These are phyloP conservation scores for Amylocarpus encephaloides DNA, from an alignment of 2,329 filamentous ascomycete genomes.

Conservation along the genomic window DNA sequence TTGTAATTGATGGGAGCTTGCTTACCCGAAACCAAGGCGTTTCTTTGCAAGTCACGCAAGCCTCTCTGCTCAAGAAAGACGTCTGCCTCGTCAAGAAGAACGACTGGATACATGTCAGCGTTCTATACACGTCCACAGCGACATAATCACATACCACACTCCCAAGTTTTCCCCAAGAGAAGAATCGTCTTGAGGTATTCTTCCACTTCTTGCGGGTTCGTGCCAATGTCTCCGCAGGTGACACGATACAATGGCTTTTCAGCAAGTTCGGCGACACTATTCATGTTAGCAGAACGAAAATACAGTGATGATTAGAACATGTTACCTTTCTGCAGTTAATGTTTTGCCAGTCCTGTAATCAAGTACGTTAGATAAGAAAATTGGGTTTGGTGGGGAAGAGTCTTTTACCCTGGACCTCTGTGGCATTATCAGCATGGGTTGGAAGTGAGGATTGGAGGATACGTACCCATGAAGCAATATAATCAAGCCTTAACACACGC, in stretches of 20 bases:
- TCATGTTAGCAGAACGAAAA: background rate
- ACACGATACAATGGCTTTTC: conserved; percentile 45
- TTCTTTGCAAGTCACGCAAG: conserved; percentile 13
- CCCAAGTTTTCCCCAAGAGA: conserved; percentile 15
- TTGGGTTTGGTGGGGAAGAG: too few species aligned
- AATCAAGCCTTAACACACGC: background rate
- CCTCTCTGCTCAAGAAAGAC: conserved; percentile 9
- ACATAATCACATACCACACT: conserved; percentile 1
- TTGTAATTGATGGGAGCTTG: background rate
- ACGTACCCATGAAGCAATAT: background rate
- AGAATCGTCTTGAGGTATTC: conserved; percentile 25
- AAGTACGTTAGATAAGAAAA: too few species aligned
- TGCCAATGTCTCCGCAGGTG: conserved; percentile 63
- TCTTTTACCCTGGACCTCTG: too few species aligned
- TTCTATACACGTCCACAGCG: too few species aligned
- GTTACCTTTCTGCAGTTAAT: conserved; percentile 13
- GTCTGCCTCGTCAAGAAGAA: conserved; percentile 33
- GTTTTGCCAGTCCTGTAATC: conserved; percentile 17
- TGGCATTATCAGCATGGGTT: too few species aligned
- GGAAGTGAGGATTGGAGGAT: too few species aligned
- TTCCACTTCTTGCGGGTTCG: conserved; percentile 59
- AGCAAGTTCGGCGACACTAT: conserved; percentile 45
- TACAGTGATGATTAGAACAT: background rate
- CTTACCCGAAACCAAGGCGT: conserved; percentile 17
- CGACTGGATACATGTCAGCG: too few species aligned